Conservation (phyloP, 306 rosid genomes). For the Betula pendula region DNA sequence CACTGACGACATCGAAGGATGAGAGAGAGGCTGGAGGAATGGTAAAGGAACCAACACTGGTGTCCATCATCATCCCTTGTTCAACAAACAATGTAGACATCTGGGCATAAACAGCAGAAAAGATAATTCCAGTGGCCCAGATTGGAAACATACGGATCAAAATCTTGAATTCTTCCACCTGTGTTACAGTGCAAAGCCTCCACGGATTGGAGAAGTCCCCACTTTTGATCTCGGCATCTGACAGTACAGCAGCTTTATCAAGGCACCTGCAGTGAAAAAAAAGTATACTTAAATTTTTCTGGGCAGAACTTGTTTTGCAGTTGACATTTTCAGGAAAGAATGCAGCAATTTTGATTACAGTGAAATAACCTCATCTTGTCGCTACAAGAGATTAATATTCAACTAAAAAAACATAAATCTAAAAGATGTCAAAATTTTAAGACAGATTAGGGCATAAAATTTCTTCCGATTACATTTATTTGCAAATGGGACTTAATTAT, state of each 20-base stretch:
- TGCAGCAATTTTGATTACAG: constrained; percentile 6
- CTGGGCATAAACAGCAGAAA: constrained; percentile 91
- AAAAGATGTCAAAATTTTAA: constrained; percentile 2
- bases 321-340: not conserved
- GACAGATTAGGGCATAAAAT: not conserved
- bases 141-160: constrained; percentile 93
- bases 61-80: constrained; percentile 88
- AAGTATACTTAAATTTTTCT: not conserved
- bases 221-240: constrained; percentile 53
- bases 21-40: constrained; percentile 96
- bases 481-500: not conserved
- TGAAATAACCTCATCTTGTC: constrained; percentile 3
- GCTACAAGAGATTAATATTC: constrained; percentile 7
- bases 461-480: not conserved
- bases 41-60: constrained; percentile 69
- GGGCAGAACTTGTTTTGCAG: not conserved
- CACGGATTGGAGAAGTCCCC: constrained; percentile 70
- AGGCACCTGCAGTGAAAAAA: constrained; percentile 65
- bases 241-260: constrained; percentile 80
- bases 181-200: constrained; percentile 92
- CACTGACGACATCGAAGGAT: constrained; percentile 72
- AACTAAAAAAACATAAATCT: not conserved
- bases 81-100: constrained; percentile 96
- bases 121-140: constrained; percentile 89
- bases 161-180: constrained; percentile 92